phyloP scores from a whole-genome alignment of 2,329 filamentous ascomycete genomes.

The Microcyclosporella mali region DNA sequence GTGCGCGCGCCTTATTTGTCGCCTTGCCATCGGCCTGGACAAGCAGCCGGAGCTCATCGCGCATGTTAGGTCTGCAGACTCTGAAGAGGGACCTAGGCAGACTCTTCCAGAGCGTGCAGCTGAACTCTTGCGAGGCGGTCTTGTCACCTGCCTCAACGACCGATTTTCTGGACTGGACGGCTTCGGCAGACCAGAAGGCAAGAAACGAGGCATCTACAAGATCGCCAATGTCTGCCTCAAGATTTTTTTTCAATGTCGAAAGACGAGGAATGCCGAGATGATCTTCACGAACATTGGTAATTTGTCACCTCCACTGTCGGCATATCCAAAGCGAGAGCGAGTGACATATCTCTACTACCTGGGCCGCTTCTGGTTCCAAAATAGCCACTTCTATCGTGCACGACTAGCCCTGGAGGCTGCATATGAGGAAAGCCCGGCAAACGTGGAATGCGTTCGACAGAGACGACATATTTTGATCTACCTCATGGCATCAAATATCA shows the following conservation, averaged over 20 bases:
- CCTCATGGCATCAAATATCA: constrained; percentile 73
- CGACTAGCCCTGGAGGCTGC: constrained; percentile 69
- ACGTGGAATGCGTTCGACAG: constrained; percentile 53
- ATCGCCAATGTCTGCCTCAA: constrained; percentile 88
- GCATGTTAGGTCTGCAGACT: constrained; percentile 44
- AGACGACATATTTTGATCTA: constrained; percentile 75
- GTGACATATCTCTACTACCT: constrained; percentile 94
- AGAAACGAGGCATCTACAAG: constrained; percentile 80
- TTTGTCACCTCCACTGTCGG: constrained; percentile 70
- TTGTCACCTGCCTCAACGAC: constrained; percentile 83
- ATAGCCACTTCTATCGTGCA: constrained; percentile 74
- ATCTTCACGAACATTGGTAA: constrained; percentile 84
- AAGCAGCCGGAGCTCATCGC: constrained; percentile 70
- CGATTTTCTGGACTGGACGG: constrained; percentile 55
- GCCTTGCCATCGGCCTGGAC: constrained; percentile 77
- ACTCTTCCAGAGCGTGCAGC: constrained; percentile 82
- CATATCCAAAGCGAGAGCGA: constrained; percentile 79
- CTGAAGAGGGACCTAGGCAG: constrained; percentile 59
- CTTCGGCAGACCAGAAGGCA: constrained; percentile 65
- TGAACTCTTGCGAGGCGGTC: constrained; percentile 83
- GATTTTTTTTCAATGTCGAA: constrained; percentile 79
- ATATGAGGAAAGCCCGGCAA: constrained; percentile 64
- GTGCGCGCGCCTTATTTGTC: constrained; percentile 71
- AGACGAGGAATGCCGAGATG: constrained; percentile 75
- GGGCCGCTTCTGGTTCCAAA: constrained; percentile 81